Base-by-base conservation (phyloP, 768 basidiomycete genomes). In the Porphyrellus cyaneotinctus region DNA sequence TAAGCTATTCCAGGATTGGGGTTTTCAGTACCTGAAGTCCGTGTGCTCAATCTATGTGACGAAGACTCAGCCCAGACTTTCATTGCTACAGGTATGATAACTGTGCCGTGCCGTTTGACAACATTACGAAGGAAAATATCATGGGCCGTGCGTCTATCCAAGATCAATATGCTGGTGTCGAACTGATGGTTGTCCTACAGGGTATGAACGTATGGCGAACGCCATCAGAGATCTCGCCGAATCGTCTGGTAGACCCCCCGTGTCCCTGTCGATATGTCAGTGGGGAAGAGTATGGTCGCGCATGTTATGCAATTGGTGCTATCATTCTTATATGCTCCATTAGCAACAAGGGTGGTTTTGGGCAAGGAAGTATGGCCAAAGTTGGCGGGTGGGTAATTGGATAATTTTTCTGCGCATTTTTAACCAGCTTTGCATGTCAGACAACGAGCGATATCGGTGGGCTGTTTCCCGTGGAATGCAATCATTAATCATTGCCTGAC, bases 311-410 rank as follows among this genome's bases (percentile, higher is more conserved):
- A 12, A 32, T 24, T 33, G 5, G 23, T n/a, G 2, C 30, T 43
- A 2, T 35, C 31, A 20, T 39, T 6, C 42, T 62, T 22, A 58
- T 36, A n/a, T 15, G 7, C 43, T 49, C 28, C 41, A 51, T n/a
- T 55, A 83, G 80, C 72, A 78, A 60, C 78, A 83, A 70, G 80
- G 81, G 0, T 85, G 82, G 83, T 51, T 78, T 6, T 86, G 85
- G 85, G 85, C 79, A 2, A 74, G 66, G 55, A 66, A 65, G 23
- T 69, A 81, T 15, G 84, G 84, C 0, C 84, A 86, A 58, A 82
- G 79, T 60, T 85, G 85, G 85, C 72, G 85, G 68, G 83, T 83
- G 57, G 46, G 77, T 63, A 38, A 22, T 54, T 33, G 23, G 17
- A 44, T 6, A 11, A n/a, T 22, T 2, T 28, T 13, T 44, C 12